A percentile compares a stretch with the other conserved stretches of the same genome.
These are phyloP conservation scores for Lupinus albus DNA, from an alignment of 306 rosid genomes.

Conservation along the genomic window DNA sequence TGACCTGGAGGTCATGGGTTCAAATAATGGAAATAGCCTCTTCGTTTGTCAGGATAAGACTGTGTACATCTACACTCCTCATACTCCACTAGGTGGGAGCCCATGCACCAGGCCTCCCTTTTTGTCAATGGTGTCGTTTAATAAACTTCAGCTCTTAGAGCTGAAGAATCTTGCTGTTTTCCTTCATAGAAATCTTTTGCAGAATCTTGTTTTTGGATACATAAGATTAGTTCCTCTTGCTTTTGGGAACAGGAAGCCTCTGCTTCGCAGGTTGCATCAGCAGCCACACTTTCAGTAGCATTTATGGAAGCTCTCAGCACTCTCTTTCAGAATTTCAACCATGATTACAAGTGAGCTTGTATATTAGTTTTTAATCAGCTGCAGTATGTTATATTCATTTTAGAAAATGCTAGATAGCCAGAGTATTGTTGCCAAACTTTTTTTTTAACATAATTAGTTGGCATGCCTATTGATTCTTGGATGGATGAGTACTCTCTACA, in stretches of 20 bases:
- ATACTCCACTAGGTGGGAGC: too few species aligned
- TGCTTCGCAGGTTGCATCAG: conserved; percentile 91
- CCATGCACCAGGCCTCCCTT: too few species aligned
- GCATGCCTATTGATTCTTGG: not conserved
- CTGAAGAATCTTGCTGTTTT: not conserved
- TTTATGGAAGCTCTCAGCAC: conserved; percentile 99
- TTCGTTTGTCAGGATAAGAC: too few species aligned
- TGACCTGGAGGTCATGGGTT: too few species aligned
- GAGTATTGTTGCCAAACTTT: not conserved
- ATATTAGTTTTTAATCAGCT: not conserved
- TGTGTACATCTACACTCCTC: too few species aligned
- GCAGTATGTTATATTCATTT: conserved; percentile 12
- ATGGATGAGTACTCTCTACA: not conserved
- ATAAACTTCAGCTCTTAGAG: not conserved
- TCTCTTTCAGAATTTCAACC: conserved; percentile 80
- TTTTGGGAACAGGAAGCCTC: conserved; percentile 77
- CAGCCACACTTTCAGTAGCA: conserved; percentile 92
- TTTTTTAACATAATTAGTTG: not conserved
- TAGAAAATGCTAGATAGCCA: not conserved
- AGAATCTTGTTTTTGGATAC: conserved; percentile 28
- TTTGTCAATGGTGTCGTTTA: conserved; percentile 16
- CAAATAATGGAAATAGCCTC: too few species aligned
- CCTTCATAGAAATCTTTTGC: not conserved
- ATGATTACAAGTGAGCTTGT: conserved; percentile 78
- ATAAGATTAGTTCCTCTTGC: conserved; percentile 27